Base-by-base conservation (phyloP, 352 stramenopile species). In the Blastocystis sp. region DNA sequence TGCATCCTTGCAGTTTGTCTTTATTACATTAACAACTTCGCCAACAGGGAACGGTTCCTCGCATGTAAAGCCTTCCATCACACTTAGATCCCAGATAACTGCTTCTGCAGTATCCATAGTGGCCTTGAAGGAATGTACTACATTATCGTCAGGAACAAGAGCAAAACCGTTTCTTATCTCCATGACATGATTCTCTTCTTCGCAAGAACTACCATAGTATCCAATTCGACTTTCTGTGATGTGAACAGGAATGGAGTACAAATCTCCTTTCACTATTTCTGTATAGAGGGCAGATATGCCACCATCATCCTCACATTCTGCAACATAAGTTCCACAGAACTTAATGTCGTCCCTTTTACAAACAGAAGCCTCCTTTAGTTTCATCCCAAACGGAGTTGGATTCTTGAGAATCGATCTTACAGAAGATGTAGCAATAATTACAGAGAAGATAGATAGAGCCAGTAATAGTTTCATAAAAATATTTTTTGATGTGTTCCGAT, bases 271-370 rank as follows among this genome's bases (percentile, higher is more conserved):
- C n/a, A 84, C 17, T 57, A 69, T 84, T 37, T 69, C 54, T 19
- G 27, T 44, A 22, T 48, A 40, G 17, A 68, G 64, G 11, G 54
- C 27, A 40, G 48, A 64, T 19, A 84, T 44, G 6, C 19, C 33
- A 3, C 48, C 6, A 27, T 68, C 53, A 13, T 37, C 11, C n/a
- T 54, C 17, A 33, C 73, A 84, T 57, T 68, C 44, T 33, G 22
- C n/a, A 51, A 69, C 51, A 57, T 84, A 84, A 9, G 73, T 84
- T 69, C 73, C 73, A 56, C 73, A 84, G 51, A 53, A 84, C 73
- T 84, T 84, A 17, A 84, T 48, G 42, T 84, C 73, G n/a, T 84
- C 73, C 6, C 40, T 2, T 48, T 48, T 48, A 9, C 40, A 48
- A 48, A 48, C 9, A 9, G 3, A 9, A 9, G 40, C 2, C 40